phyloP scores from a whole-genome alignment of 495 filamentous ascomycete species.

The Hyaloscypha hepaticicola region DNA sequence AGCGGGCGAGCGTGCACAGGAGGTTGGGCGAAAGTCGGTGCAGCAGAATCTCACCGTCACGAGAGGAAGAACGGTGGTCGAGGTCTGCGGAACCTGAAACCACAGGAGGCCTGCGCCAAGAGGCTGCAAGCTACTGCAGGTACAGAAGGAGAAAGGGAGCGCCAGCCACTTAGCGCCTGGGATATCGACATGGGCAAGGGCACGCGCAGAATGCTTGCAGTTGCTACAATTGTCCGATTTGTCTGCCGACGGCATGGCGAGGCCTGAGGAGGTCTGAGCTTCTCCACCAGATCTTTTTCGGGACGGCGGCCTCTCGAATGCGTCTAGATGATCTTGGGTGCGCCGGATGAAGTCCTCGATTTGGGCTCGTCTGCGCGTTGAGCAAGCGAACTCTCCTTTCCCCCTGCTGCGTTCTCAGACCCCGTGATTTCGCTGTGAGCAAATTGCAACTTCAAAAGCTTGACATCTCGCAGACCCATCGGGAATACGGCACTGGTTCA shows the following conservation, averaged over 20 bases:
- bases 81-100: background rate
- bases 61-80: background rate
- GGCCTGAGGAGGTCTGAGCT: background rate
- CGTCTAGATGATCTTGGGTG: background rate
- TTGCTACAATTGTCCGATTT: slow-evolving; percentile 1
- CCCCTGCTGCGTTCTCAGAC: background rate
- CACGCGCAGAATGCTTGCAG: background rate
- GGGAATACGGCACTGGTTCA: background rate
- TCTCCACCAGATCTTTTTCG: slow-evolving; percentile 1
- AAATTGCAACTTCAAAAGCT: too few species aligned
- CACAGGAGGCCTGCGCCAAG: background rate
- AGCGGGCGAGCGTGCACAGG: background rate
- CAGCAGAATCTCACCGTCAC: background rate
- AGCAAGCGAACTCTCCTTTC: background rate
- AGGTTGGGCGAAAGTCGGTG: background rate
- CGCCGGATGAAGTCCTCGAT: background rate
- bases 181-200: slow-evolving; percentile 4
- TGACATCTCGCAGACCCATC: background rate
- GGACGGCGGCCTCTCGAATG: slow-evolving; percentile 13
- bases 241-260: background rate
- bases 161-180: background rate
- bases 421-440: too few species aligned
- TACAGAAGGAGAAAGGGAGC: background rate
- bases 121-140: slow-evolving; percentile 7
- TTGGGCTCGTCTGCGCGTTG: background rate